Conservation (phyloP, 352 stramenopile genomes). For the Achlya hypogyna region DNA sequence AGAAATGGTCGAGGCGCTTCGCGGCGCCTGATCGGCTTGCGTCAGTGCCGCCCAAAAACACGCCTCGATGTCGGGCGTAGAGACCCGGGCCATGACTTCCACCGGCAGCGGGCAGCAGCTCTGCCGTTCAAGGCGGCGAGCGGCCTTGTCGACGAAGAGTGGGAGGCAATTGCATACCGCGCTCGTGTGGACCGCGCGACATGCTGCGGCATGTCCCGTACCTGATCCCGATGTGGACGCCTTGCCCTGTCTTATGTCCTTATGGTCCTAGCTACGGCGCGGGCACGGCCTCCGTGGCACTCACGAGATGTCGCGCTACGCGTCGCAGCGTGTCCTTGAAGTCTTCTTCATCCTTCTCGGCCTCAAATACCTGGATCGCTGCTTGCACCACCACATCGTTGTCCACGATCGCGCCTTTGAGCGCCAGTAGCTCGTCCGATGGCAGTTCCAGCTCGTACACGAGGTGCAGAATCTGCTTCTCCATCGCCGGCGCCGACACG, state of each 20-base stretch:
- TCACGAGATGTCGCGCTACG: slow-evolving; percentile 29
- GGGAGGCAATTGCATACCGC: no score
- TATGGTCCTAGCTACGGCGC: neutral
- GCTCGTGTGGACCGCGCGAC: no score
- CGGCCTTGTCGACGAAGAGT: no score
- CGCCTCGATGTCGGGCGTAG: no score
- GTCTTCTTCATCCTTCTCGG: slow-evolving; percentile 39
- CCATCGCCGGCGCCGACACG: slow-evolving; percentile 20
- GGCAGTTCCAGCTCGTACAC: slow-evolving; percentile 28
- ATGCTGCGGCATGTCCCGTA: no score
- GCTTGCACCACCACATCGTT: slow-evolving; percentile 36
- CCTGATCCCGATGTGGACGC: no score
- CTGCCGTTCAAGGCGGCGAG: no score
- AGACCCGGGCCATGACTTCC: no score
- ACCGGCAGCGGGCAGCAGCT: no score
- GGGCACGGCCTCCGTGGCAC: neutral
- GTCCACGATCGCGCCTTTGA: slow-evolving; percentile 35
- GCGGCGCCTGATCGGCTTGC: no score
- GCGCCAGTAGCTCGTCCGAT: slow-evolving; percentile 24
- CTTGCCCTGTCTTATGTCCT: neutral
- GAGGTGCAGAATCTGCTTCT: slow-evolving; percentile 37
- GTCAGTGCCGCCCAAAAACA: no score
- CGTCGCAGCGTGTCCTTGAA: slow-evolving; percentile 43
- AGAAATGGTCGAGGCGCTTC: no score
- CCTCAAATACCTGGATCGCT: slow-evolving; percentile 30